Evolutionary conservation across 2,329 filamentous ascomycete genomes (phyloP).

Genomic region (Ophiocordyceps camponoti-rufipedis): DNA sequence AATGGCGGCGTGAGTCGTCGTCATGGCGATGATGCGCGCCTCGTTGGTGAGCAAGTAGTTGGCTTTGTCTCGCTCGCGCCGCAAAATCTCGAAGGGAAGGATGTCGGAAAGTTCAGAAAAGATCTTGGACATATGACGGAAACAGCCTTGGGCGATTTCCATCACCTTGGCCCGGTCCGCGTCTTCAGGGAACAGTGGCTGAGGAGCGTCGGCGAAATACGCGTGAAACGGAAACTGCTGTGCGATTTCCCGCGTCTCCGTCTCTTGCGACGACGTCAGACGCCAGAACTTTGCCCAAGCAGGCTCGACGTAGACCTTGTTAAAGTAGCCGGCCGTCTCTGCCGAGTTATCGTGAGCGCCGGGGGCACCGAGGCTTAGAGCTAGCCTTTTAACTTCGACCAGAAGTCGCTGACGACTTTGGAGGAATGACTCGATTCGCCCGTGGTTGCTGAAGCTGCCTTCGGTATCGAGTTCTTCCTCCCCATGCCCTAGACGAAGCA

Average conservation of each 20-base stretch:
- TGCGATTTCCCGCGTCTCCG: slow-evolving; percentile 43
- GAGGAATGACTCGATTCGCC: slow-evolving; percentile 85
- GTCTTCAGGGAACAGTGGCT: slow-evolving; percentile 59
- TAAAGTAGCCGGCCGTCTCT: slow-evolving; percentile 94
- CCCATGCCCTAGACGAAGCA: slow-evolving; percentile 81
- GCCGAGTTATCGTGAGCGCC: slow-evolving; percentile 93
- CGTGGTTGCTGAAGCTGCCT: slow-evolving; percentile 80
- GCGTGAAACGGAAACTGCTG: slow-evolving; percentile 68
- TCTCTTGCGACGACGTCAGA: slow-evolving; percentile 32
- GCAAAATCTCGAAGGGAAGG: slow-evolving; percentile 83
- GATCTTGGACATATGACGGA: slow-evolving; percentile 74
- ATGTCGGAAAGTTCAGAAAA: slow-evolving; percentile 89
- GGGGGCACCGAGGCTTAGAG: slow-evolving; percentile 66
- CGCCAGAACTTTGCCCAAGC: slow-evolving; percentile 71
- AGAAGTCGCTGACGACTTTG: slow-evolving; percentile 69
- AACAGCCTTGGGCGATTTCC: slow-evolving; percentile 69
- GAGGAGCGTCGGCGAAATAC: slow-evolving; percentile 77
- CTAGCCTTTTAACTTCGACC: slow-evolving; percentile 69
- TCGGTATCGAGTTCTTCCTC: slow-evolving; percentile 86
- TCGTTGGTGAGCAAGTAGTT: slow-evolving; percentile 93
- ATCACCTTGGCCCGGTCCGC: slow-evolving; percentile 47
- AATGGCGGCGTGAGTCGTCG: slow-evolving; percentile 93
- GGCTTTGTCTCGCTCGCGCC: slow-evolving; percentile 75
- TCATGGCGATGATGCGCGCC: slow-evolving; percentile 97
- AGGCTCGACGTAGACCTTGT: slow-evolving; percentile 76